A percentile compares a stretch with the other conserved stretches of the same genome.
phyloP scores from a whole-genome alignment of 139 green algal species.

The Edaphochlamys debaryana region DNA sequence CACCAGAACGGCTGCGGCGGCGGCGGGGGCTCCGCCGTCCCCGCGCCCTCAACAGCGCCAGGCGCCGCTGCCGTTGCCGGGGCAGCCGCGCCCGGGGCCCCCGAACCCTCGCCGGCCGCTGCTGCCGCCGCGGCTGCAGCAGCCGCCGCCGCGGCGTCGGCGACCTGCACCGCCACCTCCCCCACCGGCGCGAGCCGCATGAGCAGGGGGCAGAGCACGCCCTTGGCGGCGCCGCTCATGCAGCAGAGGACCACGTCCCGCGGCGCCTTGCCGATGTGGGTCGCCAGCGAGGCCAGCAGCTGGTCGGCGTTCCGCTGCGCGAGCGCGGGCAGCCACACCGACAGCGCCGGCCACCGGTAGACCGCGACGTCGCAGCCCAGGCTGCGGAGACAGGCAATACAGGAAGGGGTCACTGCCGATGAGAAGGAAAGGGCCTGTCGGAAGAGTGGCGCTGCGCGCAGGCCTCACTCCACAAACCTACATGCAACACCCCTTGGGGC shows the following conservation, averaged over 20 bases:
- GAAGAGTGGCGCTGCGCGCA: too few species aligned
- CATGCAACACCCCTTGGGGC: too few species aligned
- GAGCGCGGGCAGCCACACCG: conserved; percentile 21
- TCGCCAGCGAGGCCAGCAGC: conserved; percentile 1
- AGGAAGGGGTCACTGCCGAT: too few species aligned
- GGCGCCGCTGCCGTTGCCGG: too few species aligned
- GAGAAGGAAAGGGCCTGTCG: too few species aligned
- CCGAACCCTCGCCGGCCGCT: too few species aligned
- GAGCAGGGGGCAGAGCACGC: conserved; percentile 7
- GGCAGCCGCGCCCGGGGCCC: too few species aligned
- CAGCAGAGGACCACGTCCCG: not conserved
- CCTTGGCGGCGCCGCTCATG: conserved; percentile 34
- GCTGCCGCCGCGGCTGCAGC: not conserved
- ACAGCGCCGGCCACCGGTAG: conserved; percentile 14
- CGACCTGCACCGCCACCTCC: not conserved
- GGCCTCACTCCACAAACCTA: too few species aligned
- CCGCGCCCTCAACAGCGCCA: too few species aligned
- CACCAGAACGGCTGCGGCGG: not conserved
- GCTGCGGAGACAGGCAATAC: too few species aligned
- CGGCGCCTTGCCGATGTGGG: not conserved
- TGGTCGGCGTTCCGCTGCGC: not conserved
- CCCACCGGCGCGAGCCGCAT: not conserved
- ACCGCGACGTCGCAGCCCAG: conserved; percentile 37
- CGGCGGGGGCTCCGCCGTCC: too few species aligned
- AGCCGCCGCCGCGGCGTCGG: not conserved